Evolutionary conservation across 2,329 filamentous ascomycete genomes (phyloP), one percentile per base, ranked within the genome.

Genomic region (Hirsutella thompsonii): DNA sequence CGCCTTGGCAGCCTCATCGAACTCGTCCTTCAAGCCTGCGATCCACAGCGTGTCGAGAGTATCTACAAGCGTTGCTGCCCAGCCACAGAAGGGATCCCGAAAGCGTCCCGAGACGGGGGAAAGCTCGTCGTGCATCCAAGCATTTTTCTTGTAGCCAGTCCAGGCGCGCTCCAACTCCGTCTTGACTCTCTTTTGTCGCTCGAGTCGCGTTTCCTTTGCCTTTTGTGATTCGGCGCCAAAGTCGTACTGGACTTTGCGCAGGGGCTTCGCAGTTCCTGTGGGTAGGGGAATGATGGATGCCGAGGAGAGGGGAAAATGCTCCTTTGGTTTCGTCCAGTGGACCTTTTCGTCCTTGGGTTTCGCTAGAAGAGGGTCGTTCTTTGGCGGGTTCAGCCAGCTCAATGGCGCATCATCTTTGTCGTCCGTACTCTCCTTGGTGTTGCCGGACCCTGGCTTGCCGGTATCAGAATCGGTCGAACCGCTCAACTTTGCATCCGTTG

Each of bases 31-130:
- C 56, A 93, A 54, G 20, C 76, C 85, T 74, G 90, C 88, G 50
- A 94, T 89, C 83, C 84, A 93, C 3, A 94, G 67, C 0, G 86
- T 89, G 55, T 94, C 87, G 39, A 90, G 64, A 1, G 76, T 68
- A 63, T 94, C 88, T 5, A 94, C 83, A 45, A 94, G 58, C 0
- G 88, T 93, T 14, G 88, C 88, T 16, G 84, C 84, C 88, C 88
- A 94, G 38, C 83, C 86, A 55, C 87, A 90, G 59, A 96, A 96
- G 0, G 87, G 85, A 55, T 95, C 83, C 16, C 76, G 75, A 47
- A 68, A 76, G 13, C 63, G 66, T 39, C 79, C 79, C 23, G 76
- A 74, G 9, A 90, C 67, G 2, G 92, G 92, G 36, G 65, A 72
- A 14, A 96, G 63, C 63, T 96, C 92, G 55, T 96, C 92, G 50